These are phyloP conservation scores for Pyrenophora teres DNA, from an alignment of 2,329 filamentous ascomycete genomes.

Conservation along the genomic window DNA sequence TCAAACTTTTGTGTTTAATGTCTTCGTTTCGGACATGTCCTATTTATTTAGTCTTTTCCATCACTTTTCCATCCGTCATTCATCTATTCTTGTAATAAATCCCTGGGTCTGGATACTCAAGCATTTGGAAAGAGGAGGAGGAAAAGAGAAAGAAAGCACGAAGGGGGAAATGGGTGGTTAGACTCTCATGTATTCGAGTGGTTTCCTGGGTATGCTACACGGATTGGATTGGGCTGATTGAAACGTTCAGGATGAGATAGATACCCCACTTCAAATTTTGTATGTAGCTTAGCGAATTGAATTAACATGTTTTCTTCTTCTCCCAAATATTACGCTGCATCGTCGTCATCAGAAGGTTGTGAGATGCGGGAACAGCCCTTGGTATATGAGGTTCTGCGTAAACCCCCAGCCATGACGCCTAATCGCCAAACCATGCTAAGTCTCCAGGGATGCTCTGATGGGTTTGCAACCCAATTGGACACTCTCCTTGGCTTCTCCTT, in stretches of 20 bases:
- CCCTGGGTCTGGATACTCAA: slow-evolving; percentile 1
- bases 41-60: too few relatives aligned
- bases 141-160: too few relatives aligned
- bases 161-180: not conserved
- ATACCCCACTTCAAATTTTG: slow-evolving; percentile 14
- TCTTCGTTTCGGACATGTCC: not conserved
- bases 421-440: slow-evolving; percentile 26
- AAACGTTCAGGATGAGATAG: slow-evolving; percentile 12
- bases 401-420: slow-evolving; percentile 26
- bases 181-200: not conserved
- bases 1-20: not conserved
- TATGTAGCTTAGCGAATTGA: not conserved
- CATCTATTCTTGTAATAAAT: slow-evolving; percentile 6
- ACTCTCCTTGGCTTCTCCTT: not conserved
- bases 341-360: not conserved
- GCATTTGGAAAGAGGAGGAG: too few relatives aligned
- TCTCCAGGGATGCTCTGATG: slow-evolving; percentile 9
- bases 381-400: slow-evolving; percentile 17
- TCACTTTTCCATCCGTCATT: not conserved
- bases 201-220: not conserved
- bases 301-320: too few relatives aligned
- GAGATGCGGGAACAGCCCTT: not conserved
- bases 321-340: too few relatives aligned
- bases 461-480: slow-evolving; percentile 3
- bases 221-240: not conserved